Base-by-base conservation (phyloP, 441 rosid genomes). In the Croton setiger region DNA sequence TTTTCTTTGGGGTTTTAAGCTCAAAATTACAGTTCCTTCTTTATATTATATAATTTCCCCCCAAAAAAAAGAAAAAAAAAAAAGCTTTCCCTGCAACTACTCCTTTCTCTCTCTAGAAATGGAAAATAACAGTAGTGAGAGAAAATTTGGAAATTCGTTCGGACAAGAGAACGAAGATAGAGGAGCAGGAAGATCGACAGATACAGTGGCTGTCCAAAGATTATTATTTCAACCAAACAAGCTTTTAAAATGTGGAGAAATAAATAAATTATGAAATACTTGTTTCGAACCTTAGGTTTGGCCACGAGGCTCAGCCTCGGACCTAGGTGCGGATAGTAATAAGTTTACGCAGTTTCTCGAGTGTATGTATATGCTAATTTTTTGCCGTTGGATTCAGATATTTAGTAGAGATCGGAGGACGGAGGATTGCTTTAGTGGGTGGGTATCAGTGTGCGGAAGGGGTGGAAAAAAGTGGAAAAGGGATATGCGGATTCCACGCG, bases 401-500 rank as follows among this genome's bases (percentile, higher is more conserved):
- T 69, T 69, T 39, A 41, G 43, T 8, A 3, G 0, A 47, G 56
- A 59, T 69, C 66, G 2, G 36, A 69, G 17, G 66, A 4, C 23
- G 59, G 66, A 48, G 58, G 27, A 45, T 17, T 45, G 4, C 15
- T 47, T 57, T 33, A 3, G 18, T 60, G 21, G 55, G 17, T 48
- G 60, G 58, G 66, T 45, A 45, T 36, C 27, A 49, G 49, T 37
- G 51, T 45, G 48, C 4, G 47, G 58, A 20, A 21, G 47, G 6
- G 2, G 45, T 6, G n/a, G 36, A 60, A 68, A 63, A 65, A 59
- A n/a, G 39, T n/a, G 3, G 47, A 69, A 60, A 21, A 63, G 39
- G 72, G 60, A 23, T 60, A 49, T 61, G 53, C 73, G 60, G 66
- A 60, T 69, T 69, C 66, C 73, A 69, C 73, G 73, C 73, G 73